Conservation (phyloP, 176 grass and related monocot genomes). For the Cocos nucifera region DNA sequence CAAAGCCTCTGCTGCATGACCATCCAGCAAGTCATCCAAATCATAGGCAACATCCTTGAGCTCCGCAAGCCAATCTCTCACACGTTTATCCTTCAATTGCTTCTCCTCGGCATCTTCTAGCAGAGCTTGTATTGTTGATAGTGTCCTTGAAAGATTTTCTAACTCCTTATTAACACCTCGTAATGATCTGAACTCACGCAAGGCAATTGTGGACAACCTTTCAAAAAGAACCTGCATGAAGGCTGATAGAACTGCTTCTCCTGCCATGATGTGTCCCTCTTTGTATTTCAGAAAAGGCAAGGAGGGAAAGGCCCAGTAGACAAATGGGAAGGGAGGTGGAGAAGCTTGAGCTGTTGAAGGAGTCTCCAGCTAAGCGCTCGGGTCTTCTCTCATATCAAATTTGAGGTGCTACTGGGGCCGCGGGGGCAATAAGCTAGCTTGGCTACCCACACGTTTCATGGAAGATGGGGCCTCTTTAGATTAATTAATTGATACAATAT, state of each 20-base stretch:
- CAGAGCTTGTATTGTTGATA: constrained; percentile 39
- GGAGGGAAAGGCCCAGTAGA: too few relatives aligned
- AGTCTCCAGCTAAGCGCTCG: too few relatives aligned
- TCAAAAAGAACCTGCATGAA: constrained; percentile 74
- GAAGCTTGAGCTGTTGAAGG: too few relatives aligned
- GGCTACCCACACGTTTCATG: too few relatives aligned
- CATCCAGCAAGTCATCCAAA: constrained; percentile 66
- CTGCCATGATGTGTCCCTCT: constrained; percentile 14
- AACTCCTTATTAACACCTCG: constrained; percentile 30
- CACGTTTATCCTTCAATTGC: constrained; percentile 45
- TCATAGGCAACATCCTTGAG: constrained; percentile 54
- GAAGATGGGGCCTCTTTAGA: too few relatives aligned
- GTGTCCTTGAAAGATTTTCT: constrained; percentile 37
- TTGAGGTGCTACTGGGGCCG: too few relatives aligned
- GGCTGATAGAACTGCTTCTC: constrained; percentile 46
- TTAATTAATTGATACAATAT: too few relatives aligned
- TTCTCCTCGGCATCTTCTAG: constrained; percentile 70
- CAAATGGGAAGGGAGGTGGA: too few relatives aligned
- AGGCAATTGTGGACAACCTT: constrained; percentile 35
- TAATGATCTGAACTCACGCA: constrained; percentile 39
- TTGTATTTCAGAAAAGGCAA: too few relatives aligned
- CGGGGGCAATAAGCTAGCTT: too few relatives aligned
- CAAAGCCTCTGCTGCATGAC: constrained; percentile 31
- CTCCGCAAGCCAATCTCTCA: constrained; percentile 50
- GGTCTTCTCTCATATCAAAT: too few relatives aligned